Evolutionary conservation across 139 green algal genomes (phyloP), one percentile per base, ranked within the genome.

Genomic region (Chlamydomonas incerta): DNA sequence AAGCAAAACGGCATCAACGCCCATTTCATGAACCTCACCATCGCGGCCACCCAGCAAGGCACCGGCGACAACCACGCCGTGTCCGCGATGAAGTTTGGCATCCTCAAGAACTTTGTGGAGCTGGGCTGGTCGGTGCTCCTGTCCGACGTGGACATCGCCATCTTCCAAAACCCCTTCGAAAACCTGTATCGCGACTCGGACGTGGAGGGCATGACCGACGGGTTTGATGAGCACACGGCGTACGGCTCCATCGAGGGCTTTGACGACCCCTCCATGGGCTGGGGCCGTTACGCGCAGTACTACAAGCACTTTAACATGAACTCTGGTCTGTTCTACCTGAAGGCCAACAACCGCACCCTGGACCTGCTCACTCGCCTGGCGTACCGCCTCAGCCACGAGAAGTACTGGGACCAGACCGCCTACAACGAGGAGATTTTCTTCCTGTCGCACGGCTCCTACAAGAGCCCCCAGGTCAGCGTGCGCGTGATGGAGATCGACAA

Each of bases 341-440:
- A 66, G 21, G 90, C 96, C 58, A 98, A 97, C 80, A 74, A 82
- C 0, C 87, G 93, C 37, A 97, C 94, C 33, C 65, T 88, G 23
- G 79, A 91, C 2, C 69, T 91, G 62, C 67, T 93, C 35, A 65
- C 34, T 26, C 87, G 92, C 13, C 74, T 97, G 31, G 93, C 92
- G 28, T 81, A 82, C 5, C 92, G 95, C 26, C 88, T 98, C 41
- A 84, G 62, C 28, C 92, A 92, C 80, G 81, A 96, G 52, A 96
- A 96, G 86, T 95, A 95, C 81, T 98, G 96, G 96, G 96, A 98
- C 88, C 96, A 98, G 87, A 95, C 88, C 0, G 95, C 95, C 15
- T 98, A 96, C 90, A 98, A 98, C 67, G 92, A 98, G 89, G 94
- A 96, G 86, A 95, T 98, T 21, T 98, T 98, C 90, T 96, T 97